phyloP scores from a whole-genome alignment of 2,329 filamentous ascomycete species.

The Fusarium papillatum region DNA sequence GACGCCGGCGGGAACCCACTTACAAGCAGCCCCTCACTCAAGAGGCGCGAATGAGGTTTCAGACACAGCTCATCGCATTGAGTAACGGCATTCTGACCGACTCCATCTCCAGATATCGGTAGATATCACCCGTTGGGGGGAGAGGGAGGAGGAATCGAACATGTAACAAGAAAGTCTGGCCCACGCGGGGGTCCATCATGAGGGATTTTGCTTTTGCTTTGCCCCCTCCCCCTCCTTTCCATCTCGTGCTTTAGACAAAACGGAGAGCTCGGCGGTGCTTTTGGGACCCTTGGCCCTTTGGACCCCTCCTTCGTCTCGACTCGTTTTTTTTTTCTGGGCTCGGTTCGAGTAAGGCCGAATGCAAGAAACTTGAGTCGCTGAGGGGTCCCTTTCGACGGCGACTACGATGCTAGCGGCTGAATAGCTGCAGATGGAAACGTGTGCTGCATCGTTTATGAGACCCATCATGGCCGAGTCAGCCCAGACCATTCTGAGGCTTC shows the following conservation, averaged over 20 bases:
- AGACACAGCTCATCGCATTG: slow-evolving; percentile 41
- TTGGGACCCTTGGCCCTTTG: slow-evolving; percentile 35
- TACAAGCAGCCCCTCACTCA: slow-evolving; percentile 30
- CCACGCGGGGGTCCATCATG: slow-evolving; percentile 33
- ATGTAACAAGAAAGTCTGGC: slow-evolving; percentile 20
- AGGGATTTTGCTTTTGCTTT: slow-evolving; percentile 40
- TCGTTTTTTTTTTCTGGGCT: slow-evolving; percentile 28
- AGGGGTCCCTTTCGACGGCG: slow-evolving; percentile 13
- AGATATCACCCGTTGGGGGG: slow-evolving; percentile 37
- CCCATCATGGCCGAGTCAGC: slow-evolving; percentile 4
- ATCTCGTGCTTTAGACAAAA: slow-evolving; percentile 39
- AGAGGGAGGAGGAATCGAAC: slow-evolving; percentile 6
- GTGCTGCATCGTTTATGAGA: slow-evolving; percentile 26
- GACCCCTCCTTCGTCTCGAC: slow-evolving; percentile 34
- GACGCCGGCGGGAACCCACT: slow-evolving; percentile 21
- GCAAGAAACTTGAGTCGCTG: slow-evolving; percentile 33
- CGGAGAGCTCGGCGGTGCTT: slow-evolving; percentile 27
- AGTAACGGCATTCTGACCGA: slow-evolving; percentile 35
- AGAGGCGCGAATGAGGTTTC: slow-evolving; percentile 26
- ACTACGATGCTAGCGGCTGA: slow-evolving; percentile 36
- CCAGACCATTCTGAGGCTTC: background rate
- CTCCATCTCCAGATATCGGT: slow-evolving; percentile 30
- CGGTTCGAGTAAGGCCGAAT: slow-evolving; percentile 37
- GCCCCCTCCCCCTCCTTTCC: slow-evolving; percentile 18
- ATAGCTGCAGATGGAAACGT: slow-evolving; percentile 27